Base-by-base conservation (phyloP, 2,329 filamentous ascomycete genomes). In the Gremmenia infestans region DNA sequence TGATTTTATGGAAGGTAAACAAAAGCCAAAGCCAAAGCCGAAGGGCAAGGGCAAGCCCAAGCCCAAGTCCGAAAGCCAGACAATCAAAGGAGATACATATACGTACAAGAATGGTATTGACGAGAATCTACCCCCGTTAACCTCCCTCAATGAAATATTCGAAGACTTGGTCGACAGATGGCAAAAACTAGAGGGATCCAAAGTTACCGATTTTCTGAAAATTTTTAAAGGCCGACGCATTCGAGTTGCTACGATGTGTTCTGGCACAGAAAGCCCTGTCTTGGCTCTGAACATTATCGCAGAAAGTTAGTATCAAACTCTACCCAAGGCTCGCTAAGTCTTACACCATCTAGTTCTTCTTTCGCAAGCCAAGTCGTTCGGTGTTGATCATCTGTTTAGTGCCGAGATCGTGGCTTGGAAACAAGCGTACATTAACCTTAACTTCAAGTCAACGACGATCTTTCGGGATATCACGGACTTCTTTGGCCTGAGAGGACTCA, bases 241-340 rank as follows among this genome's bases (percentile, higher is more conserved):
- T 25, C 72, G 77, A 8, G 74, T 91, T 25, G 87, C 79, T 0
- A 93, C 89, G 0, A 82, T 91, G 74, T 92, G 88, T 67, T 91
- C 88, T 1, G 89, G 89, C 0, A 92, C 89, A 0, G 89, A 93
- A 62, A 83, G 83, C 4, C 89, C 89, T 0, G 72, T 93, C 2
- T 74, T 91, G 1, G 85, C 85, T 0, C 67, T 91, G 14, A 72
- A 82, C 14, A 73, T 85, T 68, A 71, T 90, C 47, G 69, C 72
- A 40, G 73, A 80, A 15, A 72, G 78, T 71, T 67, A 68, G 64
- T 66, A 17, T 17, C 4, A 40, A 7, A 17, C 4, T 40, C n/a
- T 17, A 40, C n/a, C n/a, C 6, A 40, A n/a, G 37, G 5, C 37
- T 40, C 9, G 28, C 12, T 25, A 37, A 14, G 23, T 17, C 48